Percentiles rank a stretch among this genome's conserved stretches.
phyloP scores from a whole-genome alignment of 257 asterid species.

The Euphrasia confusa region DNA sequence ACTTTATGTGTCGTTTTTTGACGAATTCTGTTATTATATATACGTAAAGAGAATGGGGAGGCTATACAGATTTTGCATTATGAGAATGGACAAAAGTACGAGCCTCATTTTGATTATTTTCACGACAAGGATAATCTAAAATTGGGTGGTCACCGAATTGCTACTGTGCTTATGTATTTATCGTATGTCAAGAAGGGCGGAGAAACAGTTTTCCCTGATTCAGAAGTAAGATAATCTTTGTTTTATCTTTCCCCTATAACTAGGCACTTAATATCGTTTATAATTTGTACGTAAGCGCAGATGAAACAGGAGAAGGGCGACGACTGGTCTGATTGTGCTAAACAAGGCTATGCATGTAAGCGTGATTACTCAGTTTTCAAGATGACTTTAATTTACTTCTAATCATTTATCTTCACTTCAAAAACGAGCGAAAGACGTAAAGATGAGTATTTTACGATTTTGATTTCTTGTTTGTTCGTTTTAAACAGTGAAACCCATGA shows the following conservation, averaged over 20 bases:
- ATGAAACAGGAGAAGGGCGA: conserved; percentile 54
- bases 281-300: conserved; percentile 32
- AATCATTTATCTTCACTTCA: too few species aligned
- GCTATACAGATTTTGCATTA: conserved; percentile 75
- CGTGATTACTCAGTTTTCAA: not conserved
- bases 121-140: conserved; percentile 65
- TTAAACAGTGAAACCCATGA: conserved; percentile 65
- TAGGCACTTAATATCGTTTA: not conserved
- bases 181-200: conserved; percentile 73
- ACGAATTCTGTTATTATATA: conserved; percentile 14
- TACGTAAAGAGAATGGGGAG: conserved; percentile 67
- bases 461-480: conserved; percentile 7
- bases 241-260: not conserved
- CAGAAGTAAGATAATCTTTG: conserved; percentile 42
- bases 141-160: conserved; percentile 81
- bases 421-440: too few species aligned
- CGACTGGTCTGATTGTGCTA: conserved; percentile 85
- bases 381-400: not conserved
- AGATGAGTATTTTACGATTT: too few species aligned
- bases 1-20: not conserved
- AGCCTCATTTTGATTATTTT: conserved; percentile 82
- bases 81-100: conserved; percentile 84
- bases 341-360: conserved; percentile 75
- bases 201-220: conserved; percentile 74
- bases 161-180: conserved; percentile 89